Conservation (phyloP, 2,329 filamentous ascomycete genomes). For the Dichotomopilus funicola region DNA sequence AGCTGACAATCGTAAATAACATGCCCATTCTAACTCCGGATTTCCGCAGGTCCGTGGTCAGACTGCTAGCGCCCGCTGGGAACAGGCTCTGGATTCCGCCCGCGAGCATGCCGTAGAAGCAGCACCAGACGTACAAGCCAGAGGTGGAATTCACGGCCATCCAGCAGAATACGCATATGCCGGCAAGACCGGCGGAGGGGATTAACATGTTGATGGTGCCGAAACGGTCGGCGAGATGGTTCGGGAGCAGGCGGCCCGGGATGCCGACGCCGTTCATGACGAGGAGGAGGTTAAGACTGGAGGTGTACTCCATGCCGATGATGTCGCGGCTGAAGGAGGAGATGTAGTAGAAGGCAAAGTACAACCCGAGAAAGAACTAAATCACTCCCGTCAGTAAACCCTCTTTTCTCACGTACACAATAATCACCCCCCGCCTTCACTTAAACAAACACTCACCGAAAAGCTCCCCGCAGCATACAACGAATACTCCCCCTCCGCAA, state of each 20-base stretch:
- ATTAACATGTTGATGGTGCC: constrained; percentile 58
- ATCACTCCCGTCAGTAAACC: not conserved
- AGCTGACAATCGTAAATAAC: constrained; percentile 50
- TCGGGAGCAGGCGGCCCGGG: constrained; percentile 52
- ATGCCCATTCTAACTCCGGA: constrained; percentile 52
- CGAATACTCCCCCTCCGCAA: constrained; percentile 28
- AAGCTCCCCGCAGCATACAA: constrained; percentile 26
- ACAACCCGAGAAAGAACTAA: constrained; percentile 45
- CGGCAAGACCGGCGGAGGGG: constrained; percentile 37
- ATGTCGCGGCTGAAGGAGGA: constrained; percentile 41
- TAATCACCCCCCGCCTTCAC: not conserved
- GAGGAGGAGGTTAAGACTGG: constrained; percentile 55
- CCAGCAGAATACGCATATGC: constrained; percentile 49
- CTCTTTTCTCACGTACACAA: not conserved
- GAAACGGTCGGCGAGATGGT: constrained; percentile 48
- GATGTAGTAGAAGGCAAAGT: constrained; percentile 56
- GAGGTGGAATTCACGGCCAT: constrained; percentile 43
- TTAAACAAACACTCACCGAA: constrained; percentile 22
- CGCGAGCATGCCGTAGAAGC: constrained; percentile 57
- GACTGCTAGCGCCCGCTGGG: constrained; percentile 52
- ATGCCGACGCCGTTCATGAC: constrained; percentile 59
- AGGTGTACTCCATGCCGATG: constrained; percentile 38
- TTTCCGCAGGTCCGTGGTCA: constrained; percentile 46
- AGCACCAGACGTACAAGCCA: constrained; percentile 55
- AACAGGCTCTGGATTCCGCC: constrained; percentile 62